Evolutionary conservation across 2,329 filamentous ascomycete species (phyloP).

Genomic region (Colletotrichum echinochloae): DNA sequence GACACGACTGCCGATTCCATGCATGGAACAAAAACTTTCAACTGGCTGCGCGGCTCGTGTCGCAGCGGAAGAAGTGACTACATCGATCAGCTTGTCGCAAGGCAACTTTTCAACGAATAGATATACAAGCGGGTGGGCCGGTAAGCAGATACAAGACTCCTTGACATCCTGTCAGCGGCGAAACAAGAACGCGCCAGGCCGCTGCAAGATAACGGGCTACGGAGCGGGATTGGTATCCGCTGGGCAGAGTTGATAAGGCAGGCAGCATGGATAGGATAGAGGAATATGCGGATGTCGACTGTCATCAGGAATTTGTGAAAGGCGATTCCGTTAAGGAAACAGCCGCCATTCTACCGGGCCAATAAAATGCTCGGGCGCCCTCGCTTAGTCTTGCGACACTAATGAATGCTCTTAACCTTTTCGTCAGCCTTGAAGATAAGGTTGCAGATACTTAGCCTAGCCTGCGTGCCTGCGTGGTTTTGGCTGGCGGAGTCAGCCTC

Average conservation of each 20-base stretch:
- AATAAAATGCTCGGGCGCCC: conserved; percentile 3
- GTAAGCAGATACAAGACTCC: not conserved
- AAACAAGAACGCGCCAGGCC: not conserved
- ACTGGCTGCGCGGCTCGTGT: not conserved
- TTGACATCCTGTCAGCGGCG: not conserved
- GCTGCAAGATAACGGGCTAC: not conserved
- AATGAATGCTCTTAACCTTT: not conserved
- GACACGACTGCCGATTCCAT: not conserved
- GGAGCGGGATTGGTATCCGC: not conserved
- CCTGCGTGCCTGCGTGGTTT: not conserved
- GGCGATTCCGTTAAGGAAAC: conserved; percentile 14
- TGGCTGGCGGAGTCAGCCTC: not conserved
- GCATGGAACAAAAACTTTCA: not conserved
- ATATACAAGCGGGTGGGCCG: not conserved
- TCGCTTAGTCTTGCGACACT: not conserved
- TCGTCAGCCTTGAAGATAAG: not conserved
- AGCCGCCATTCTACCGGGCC: not conserved
- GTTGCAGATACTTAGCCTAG: not conserved
- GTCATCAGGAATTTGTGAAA: conserved; percentile 3
- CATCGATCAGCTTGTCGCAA: not conserved
- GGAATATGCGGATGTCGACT: not conserved
- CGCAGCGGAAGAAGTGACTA: not conserved
- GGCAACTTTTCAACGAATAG: too few species aligned
- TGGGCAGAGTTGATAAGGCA: conserved; percentile 7
- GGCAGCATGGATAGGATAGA: not conserved